A percentile compares a stretch with the other conserved stretches of the same genome.
Conservation (phyloP, 2,329 filamentous ascomycete genomes). For the Aspergillus piperis region DNA sequence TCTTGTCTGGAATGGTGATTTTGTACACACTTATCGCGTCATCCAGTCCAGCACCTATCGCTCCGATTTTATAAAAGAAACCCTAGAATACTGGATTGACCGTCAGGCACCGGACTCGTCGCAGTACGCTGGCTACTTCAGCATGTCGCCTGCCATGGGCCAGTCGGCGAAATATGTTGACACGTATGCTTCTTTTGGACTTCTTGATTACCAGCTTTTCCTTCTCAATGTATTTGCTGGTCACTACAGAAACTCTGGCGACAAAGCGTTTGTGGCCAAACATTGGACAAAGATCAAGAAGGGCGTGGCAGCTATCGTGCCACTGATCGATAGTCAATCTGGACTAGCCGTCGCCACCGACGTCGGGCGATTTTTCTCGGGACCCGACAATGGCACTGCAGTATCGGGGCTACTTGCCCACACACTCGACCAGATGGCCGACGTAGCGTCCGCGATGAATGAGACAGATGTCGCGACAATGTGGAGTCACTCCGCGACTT, state of each 20-base stretch:
- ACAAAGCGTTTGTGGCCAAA: slow-evolving; percentile 30
- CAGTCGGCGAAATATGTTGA: slow-evolving; percentile 13
- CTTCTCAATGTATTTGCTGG: slow-evolving; percentile 19
- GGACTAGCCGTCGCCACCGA: slow-evolving; percentile 2
- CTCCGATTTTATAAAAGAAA: slow-evolving; percentile 14
- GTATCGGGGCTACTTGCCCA: slow-evolving; percentile 15
- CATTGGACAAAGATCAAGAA: neutral
- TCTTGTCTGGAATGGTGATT: slow-evolving; percentile 33
- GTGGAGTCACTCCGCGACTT: neutral
- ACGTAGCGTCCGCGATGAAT: slow-evolving; percentile 10
- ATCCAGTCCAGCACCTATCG: slow-evolving; percentile 18
- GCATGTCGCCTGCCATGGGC: slow-evolving; percentile 15
- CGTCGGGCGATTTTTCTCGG: slow-evolving; percentile 22
- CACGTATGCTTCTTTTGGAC: slow-evolving; percentile 12
- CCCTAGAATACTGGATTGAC: slow-evolving; percentile 16
- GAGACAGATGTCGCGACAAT: slow-evolving; percentile 6
- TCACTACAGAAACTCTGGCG: slow-evolving; percentile 37
- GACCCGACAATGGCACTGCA: slow-evolving; percentile 16
- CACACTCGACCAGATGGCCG: slow-evolving; percentile 13
- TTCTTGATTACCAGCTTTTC: slow-evolving; percentile 25
- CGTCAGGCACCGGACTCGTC: slow-evolving; percentile 14
- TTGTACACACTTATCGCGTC: slow-evolving; percentile 22
- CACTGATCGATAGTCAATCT: slow-evolving; percentile 4
- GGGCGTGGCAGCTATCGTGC: neutral
- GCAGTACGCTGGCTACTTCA: slow-evolving; percentile 11